Conservation (phyloP, 768 basidiomycete genomes). For the Lactifluus pinguis region DNA sequence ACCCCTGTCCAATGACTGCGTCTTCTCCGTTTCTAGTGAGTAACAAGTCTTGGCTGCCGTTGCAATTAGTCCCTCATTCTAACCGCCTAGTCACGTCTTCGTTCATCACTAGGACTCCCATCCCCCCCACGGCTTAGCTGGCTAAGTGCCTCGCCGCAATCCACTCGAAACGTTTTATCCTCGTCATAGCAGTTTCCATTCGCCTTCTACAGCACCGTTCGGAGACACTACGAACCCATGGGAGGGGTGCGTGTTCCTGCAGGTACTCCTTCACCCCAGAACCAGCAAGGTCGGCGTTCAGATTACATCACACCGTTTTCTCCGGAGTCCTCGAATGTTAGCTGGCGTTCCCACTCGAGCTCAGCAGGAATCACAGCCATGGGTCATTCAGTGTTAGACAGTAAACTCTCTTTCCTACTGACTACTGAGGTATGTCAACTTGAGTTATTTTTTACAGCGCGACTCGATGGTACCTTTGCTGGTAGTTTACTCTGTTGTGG, state of each 20-base stretch:
- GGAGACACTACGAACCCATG: slow-evolving; percentile 8
- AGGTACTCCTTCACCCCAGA: neutral
- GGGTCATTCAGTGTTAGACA: neutral
- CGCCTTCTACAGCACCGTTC: neutral
- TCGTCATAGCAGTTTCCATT: neutral
- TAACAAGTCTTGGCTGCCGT: slow-evolving; percentile 11
- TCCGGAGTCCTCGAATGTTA: neutral
- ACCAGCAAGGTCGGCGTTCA: neutral
- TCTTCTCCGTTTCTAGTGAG: neutral
- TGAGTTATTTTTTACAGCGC: neutral
- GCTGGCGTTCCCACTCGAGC: neutral
- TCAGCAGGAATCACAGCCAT: neutral
- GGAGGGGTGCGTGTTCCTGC: neutral
- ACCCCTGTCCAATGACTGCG: neutral
- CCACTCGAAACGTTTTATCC: slow-evolving; percentile 10
- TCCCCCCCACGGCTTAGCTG: neutral
- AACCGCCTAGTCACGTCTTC: slow-evolving; percentile 3
- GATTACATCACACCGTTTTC: slow-evolving; percentile 2
- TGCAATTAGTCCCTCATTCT: neutral
- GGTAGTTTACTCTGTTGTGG: slow-evolving; percentile 4
- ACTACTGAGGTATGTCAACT: neutral
- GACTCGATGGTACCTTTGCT: neutral
- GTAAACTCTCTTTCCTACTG: neutral
- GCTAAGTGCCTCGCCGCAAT: neutral
- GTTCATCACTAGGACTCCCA: neutral